Conservation (phyloP, 352 stramenopile genomes). For the Phytophthora rubi region DNA sequence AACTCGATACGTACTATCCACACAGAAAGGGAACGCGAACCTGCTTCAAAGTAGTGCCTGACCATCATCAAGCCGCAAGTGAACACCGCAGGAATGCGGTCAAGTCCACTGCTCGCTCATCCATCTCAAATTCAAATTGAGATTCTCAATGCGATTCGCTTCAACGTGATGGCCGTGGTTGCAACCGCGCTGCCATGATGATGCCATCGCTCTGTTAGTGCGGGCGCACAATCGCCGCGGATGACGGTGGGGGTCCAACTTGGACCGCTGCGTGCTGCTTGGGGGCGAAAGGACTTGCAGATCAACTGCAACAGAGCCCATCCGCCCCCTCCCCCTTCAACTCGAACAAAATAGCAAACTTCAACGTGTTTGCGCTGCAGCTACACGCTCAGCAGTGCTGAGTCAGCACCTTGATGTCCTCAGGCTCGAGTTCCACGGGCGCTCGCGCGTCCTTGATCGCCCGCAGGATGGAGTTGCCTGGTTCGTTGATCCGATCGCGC, state of each 20-base stretch:
- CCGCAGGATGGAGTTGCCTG: conserved; percentile 35
- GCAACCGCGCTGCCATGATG: neutral
- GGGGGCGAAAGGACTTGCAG: neutral
- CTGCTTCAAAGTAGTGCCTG: neutral
- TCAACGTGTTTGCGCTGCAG: neutral
- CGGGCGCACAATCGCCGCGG: neutral
- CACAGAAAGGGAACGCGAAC: neutral
- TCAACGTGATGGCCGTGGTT: neutral
- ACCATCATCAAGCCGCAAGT: neutral
- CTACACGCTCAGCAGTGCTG: conserved; percentile 8
- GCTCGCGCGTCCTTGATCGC: conserved; percentile 26
- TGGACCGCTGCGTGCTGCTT: neutral
- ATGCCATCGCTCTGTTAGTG: neutral
- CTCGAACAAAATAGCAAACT: neutral
- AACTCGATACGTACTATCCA: neutral
- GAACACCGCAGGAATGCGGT: neutral
- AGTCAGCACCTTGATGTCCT: conserved; percentile 23
- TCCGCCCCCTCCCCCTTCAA: neutral
- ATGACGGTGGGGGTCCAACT: neutral
- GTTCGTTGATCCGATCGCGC: conserved; percentile 41
- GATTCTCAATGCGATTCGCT: too few species aligned
- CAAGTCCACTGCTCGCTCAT: neutral
- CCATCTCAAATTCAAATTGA: too few species aligned
- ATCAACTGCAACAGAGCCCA: conserved; percentile 1
- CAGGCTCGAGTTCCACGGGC: conserved; percentile 23